Evolutionary conservation across 129 eudicot species (phyloP).

Genomic region (Arctium lappa): DNA sequence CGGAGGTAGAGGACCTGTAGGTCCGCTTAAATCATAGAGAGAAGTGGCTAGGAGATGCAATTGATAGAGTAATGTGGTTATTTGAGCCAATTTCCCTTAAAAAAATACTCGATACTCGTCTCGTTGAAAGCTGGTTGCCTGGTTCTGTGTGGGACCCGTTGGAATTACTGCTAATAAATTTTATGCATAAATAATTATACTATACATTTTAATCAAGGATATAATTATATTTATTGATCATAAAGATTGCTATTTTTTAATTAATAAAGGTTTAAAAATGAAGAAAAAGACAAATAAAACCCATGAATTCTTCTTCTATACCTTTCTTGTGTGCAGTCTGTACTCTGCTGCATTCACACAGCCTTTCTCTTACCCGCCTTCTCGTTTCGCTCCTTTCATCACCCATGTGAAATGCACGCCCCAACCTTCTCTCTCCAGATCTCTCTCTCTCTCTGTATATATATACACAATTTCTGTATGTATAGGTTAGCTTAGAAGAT

Average conservation of each 20-base stretch:
- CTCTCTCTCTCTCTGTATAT: not conserved
- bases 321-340: constrained; percentile 17
- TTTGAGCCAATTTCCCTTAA: no score
- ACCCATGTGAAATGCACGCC: constrained; percentile 26
- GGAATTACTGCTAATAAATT: no score
- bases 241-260: not conserved
- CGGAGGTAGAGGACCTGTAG: no score
- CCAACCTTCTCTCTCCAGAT: constrained; percentile 9
- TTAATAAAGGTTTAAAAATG: not conserved
- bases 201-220: not conserved
- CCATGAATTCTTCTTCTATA: constrained; percentile 24
- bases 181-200: no score
- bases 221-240: not conserved
- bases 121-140: no score
- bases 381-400: constrained; percentile 16
- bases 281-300: constrained; percentile 30
- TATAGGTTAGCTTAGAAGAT: constrained; percentile 26
- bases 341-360: constrained; percentile 19
- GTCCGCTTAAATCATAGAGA: no score
- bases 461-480: constrained; percentile 17
- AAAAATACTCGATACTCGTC: no score
- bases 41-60: no score
- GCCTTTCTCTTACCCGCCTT: constrained; percentile 34
- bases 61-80: no score
- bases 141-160: no score